Base-by-base conservation (phyloP, 1,139 yeast species). In the Kluyveromyces sp. region DNA sequence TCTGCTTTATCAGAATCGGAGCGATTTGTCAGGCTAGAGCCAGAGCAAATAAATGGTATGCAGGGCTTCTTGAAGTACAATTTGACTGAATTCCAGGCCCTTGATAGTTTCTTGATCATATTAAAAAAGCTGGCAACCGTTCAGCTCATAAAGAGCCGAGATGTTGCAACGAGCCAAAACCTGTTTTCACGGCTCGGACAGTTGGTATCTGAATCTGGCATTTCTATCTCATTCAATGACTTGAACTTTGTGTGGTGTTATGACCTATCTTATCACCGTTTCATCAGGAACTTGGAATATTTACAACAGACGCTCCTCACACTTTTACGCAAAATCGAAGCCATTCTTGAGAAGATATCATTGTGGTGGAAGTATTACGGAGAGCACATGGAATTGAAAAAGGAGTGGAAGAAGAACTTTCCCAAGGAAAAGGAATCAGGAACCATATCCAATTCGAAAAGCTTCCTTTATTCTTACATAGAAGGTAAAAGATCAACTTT, bases 61-160 rank as follows among this genome's bases (percentile, higher is more conserved):
- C 77, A 73, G 40, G 69, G 69, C 29, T 83, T 84, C 53, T 56
- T 82, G 22, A 69, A 70, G 36, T 81, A 71, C 52, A 75, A 83
- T 1, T 49, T 66, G 19, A 63, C 66, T 11, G 86, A 81, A 52
- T 57, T 81, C 29, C 58, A 54, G 2, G 56, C 55, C 1, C 68
- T 73, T 44, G 60, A 62, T 13, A 50, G 45, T 1, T 44, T 56
- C 1, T 57, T 75, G 13, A 60, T 63, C 16, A 67, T 64, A 40
- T 52, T 79, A 38, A 69, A 70, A 48, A 76, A 75, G 50, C 57
- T 74, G 26, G 52, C 67, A 1, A 60, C 70, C 2, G 71, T 78
- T 39, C 58, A 64, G n/a, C 69, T 69, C 13, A 49, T 70, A 15
- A 79, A 80, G 51, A 50, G 57, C 2, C 52, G 64, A 1, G 88